Evolutionary conservation across 2,329 filamentous ascomycete genomes (phyloP).

Genomic region (Whalleya microplaca): DNA sequence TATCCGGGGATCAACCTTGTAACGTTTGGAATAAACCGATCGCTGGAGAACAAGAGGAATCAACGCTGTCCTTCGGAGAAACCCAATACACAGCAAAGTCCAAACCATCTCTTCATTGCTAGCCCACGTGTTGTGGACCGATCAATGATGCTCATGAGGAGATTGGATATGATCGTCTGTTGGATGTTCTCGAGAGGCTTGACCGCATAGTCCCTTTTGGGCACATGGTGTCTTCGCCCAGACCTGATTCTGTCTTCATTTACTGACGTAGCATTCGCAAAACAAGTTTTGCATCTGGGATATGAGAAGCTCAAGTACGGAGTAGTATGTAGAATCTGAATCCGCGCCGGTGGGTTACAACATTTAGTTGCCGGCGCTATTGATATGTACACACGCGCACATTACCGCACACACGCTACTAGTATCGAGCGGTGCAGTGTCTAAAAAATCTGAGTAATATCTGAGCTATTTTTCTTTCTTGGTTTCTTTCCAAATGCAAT

Average conservation of each 20-base stretch:
- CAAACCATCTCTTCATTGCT: not conserved
- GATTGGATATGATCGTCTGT: not conserved
- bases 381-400: not conserved
- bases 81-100: not conserved
- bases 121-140: not conserved
- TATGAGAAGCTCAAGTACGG: not conserved
- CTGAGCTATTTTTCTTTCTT: no score
- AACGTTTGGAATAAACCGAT: not conserved
- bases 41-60: not conserved
- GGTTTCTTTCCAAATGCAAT: no score
- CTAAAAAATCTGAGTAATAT: no score
- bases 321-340: not conserved
- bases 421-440: not conserved
- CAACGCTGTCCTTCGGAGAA: not conserved
- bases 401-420: no score
- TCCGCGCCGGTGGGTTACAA: not conserved
- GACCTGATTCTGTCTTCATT: not conserved
- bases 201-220: not conserved
- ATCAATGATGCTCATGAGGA: not conserved
- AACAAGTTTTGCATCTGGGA: not conserved
- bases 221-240: not conserved
- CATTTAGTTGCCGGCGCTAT: not conserved
- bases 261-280: not conserved
- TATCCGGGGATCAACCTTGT: not conserved
- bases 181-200: not conserved